Base-by-base conservation (phyloP, 2,329 filamentous ascomycete genomes). In the Pseudopyrenochaeta lycopersici region DNA sequence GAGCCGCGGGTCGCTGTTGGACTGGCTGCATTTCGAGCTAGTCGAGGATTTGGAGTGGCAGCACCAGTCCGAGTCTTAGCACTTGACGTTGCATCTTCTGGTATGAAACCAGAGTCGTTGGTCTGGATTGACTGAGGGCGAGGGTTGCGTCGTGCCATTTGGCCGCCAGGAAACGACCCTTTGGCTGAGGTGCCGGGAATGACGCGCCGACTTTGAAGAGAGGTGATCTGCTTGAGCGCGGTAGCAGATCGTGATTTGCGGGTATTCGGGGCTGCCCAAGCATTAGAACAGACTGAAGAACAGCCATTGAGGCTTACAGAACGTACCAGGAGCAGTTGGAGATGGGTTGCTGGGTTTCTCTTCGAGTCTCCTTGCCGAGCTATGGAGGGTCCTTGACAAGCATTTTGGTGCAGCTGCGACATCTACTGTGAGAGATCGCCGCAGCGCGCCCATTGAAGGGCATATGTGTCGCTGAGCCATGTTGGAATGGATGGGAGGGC, bases 391-490 rank as follows among this genome's bases (percentile, higher is more conserved):
- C 39, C 68, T 64, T 36, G 62, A 45, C n/a, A 62, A 53, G 55
- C 53, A 54, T 46, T 61, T 66, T 18, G 62, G 43, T 23, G 56
- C n/a, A 9, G 53, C 32, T n/a, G 58, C 27, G 36, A 62, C 61
- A 21, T 72, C 66, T 18, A 48, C 57, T 21, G 41, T 31, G 2
- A 73, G 30, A 9, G 62, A 63, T 35, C 67, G 66, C 52, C 67
- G 46, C 43, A 74, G 52, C 15, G 60, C 58, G 52, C 71, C 70
- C 64, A 71, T 58, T 49, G 73, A 68, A n/a, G 72, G 67, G 68
- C 67, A 70, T 50, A 72, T 55, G 46, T 68, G 66, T 61, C 65
- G 70, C 54, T 71, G 70, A 51, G 70, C 69, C 73, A 76, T 76
- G 66, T 57, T 59, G 60, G 60, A 54, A 52, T 60, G 58, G 49